phyloP scores from a whole-genome alignment of 495 filamentous ascomycete genomes.

The Xylaria venustula region DNA sequence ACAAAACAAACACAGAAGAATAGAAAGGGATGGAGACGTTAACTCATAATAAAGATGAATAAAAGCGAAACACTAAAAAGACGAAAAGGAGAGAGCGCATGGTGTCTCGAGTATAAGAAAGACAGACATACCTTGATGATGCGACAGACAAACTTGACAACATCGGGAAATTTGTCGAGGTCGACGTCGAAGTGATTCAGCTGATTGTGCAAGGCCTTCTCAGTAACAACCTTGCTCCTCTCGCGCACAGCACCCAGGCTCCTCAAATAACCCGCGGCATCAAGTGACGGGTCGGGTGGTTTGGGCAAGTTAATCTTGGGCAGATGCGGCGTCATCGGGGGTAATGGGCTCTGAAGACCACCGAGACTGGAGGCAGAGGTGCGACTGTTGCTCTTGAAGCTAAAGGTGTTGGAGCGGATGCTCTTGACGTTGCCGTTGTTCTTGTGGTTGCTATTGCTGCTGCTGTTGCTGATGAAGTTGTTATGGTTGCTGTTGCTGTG shows the following conservation, averaged over 20 bases:
- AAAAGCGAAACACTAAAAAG: background rate
- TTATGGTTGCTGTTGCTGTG: constrained; percentile 25
- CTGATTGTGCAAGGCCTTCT: constrained; percentile 75
- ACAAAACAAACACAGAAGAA: background rate
- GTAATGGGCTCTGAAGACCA: constrained; percentile 35
- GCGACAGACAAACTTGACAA: constrained; percentile 86
- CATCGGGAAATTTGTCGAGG: constrained; percentile 80
- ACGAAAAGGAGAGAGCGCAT: background rate
- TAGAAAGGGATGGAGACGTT: background rate
- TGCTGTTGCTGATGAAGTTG: too few relatives aligned
- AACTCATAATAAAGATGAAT: too few relatives aligned
- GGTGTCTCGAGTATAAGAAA: too few relatives aligned
- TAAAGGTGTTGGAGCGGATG: constrained; percentile 18
- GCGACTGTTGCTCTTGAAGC: constrained; percentile 22
- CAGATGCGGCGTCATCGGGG: constrained; percentile 37
- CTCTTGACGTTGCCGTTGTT: constrained; percentile 24
- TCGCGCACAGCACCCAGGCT: constrained; percentile 90
- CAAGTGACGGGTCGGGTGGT: constrained; percentile 83
- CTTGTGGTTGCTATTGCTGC: constrained; percentile 22
- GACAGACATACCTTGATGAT: constrained; percentile 81
- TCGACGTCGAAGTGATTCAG: constrained; percentile 92
- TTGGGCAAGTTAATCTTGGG: constrained; percentile 69
- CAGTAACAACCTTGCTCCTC: constrained; percentile 66
- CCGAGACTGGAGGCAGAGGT: constrained; percentile 40
- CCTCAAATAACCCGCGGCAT: constrained; percentile 88